phyloP scores from a whole-genome alignment of 2,329 filamentous ascomycete genomes.

The Fusarium fracticaudum region DNA sequence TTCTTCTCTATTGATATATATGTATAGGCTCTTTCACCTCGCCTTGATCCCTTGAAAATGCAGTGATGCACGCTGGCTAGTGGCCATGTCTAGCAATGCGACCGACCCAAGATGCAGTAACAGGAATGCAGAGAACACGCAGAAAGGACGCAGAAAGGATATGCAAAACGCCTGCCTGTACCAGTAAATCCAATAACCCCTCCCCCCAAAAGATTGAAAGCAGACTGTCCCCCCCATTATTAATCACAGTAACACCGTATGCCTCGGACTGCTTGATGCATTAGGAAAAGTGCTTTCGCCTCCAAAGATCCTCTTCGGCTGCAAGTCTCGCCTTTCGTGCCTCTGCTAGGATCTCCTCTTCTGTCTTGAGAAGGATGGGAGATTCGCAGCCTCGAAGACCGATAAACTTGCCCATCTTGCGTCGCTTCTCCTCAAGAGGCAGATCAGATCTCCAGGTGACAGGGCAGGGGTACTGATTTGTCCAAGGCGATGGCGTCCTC shows the following conservation, averaged over 20 bases:
- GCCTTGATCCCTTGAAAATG: constrained; percentile 37
- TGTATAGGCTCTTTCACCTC: constrained; percentile 8
- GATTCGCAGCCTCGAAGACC: constrained; percentile 68
- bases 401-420: constrained; percentile 78
- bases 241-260: constrained; percentile 3
- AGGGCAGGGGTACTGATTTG: constrained; percentile 72
- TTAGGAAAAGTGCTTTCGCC: constrained; percentile 55
- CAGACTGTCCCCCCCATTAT: neutral
- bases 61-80: constrained; percentile 37
- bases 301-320: constrained; percentile 59
- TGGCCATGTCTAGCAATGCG: constrained; percentile 31
- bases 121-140: constrained; percentile 16
- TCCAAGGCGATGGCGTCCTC: constrained; percentile 64
- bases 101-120: constrained; percentile 6
- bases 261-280: neutral
- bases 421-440: constrained; percentile 72
- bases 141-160: neutral
- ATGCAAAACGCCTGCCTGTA: constrained; percentile 8
- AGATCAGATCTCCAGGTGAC: constrained; percentile 68
- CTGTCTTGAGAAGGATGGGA: constrained; percentile 51
- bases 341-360: constrained; percentile 60
- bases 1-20: constrained; percentile 35
- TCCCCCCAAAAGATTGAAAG: neutral
- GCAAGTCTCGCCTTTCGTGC: constrained; percentile 51
- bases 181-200: neutral